Base-by-base conservation (phyloP, 2,329 filamentous ascomycete genomes). In the Pyrenophora teres region DNA sequence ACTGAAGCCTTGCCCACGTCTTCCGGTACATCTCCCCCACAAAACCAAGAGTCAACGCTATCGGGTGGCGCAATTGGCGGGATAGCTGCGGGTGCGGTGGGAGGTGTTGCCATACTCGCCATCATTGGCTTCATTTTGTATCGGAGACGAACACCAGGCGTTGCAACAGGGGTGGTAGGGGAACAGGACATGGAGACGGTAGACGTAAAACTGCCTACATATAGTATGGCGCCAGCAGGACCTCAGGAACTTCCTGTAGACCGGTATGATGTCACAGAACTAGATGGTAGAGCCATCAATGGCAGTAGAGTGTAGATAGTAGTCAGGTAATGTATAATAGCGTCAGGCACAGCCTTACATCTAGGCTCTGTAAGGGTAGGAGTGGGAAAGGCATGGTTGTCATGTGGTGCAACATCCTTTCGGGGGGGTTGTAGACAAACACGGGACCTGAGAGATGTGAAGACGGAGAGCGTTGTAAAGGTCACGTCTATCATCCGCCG, bases 31-130 rank as follows among this genome's bases (percentile, higher is more conserved):
- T 35, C 40, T 44, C 13, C 40, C 19, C 31, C 41, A 46, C 44
- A 51, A 35, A 41, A 35, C 4, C 12, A 49, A 40, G 31, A 4
- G 31, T 32, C 23, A 21, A 49, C 32, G 32, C 44, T 63, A 15
- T 60, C 58, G 27, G 54, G 51, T 30, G 51, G 56, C 32, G 53
- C 51, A 13, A 60, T 62, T 25, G 62, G 50, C 40, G 62, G 58
- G 8, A 57, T 60, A 19, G 49, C 57, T 36, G 55, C 57, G 10
- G 60, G 57, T 30, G 60, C 37, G 16, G 45, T 65, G 12, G 58
- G 38, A 27, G 53, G 52, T 31, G 38, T 62, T 36, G 56, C 49
- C 8, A 33, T 60, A 39, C 49, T 65, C 16, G 47, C 37, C 21
- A 30, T 45, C 21, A 53, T 48, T 27, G 47, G 31, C 3, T 62